Percentiles rank a stretch among this genome's conserved stretches.
Evolutionary conservation across 2,329 filamentous ascomycete genomes (phyloP).

Genomic region (Uncinocarpus reesii): DNA sequence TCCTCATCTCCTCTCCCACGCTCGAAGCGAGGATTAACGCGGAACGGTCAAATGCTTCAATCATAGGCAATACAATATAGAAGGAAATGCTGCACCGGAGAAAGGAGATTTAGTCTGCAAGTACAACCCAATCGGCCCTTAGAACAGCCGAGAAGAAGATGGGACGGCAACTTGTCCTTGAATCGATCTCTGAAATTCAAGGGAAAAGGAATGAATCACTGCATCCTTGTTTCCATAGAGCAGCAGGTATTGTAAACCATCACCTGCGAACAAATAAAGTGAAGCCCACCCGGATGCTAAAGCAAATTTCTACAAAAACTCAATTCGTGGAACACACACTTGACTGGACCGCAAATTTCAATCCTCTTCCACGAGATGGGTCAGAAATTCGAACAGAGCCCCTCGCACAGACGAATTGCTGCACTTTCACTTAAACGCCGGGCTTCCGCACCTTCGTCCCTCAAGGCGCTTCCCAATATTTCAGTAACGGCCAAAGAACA

Average conservation of each 20-base stretch:
- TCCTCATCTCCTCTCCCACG: too few species aligned
- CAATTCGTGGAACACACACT: neutral
- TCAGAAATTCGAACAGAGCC: neutral
- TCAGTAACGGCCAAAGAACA: neutral
- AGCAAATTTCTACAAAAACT: neutral
- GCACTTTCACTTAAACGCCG: neutral
- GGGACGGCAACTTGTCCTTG: neutral
- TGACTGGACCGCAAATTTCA: neutral
- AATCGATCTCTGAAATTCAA: neutral
- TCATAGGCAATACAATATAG: too few species aligned
- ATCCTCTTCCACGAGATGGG: neutral
- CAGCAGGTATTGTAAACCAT: neutral
- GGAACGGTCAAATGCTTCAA: too few species aligned
- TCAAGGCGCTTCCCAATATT: neutral
- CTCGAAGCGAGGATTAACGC: too few species aligned
- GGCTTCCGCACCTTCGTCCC: neutral
- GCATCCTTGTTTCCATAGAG: neutral
- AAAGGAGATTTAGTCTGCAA: too few species aligned
- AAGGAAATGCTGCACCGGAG: too few species aligned
- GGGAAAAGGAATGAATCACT: neutral
- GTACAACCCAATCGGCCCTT: too few species aligned
- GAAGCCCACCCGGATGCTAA: neutral
- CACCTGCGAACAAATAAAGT: neutral
- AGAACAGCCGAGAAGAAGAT: neutral
- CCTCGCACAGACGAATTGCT: neutral